Percentiles rank a stretch among this genome's conserved stretches.
Evolutionary conservation across 2,329 filamentous ascomycete genomes (phyloP).

Genomic region (Colletotrichum godetiae): DNA sequence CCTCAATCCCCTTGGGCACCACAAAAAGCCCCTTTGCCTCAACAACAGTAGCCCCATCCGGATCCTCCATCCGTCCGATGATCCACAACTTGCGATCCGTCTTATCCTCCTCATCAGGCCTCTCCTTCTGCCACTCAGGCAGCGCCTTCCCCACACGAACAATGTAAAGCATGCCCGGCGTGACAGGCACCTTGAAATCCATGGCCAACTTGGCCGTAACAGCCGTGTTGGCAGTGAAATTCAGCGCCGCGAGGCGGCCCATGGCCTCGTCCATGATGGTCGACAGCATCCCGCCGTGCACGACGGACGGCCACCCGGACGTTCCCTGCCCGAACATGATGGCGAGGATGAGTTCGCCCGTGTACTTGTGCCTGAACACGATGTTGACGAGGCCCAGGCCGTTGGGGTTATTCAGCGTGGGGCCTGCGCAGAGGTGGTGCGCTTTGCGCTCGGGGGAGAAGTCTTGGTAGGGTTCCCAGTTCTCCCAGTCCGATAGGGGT

Average conservation of each 20-base stretch:
- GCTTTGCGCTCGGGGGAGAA: conserved; percentile 19
- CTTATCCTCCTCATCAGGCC: conserved; percentile 27
- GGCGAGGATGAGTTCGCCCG: conserved; percentile 43
- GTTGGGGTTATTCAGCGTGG: conserved; percentile 42
- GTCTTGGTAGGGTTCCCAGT: conserved; percentile 26
- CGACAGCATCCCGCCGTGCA: conserved; percentile 51
- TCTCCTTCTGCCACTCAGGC: conserved; percentile 16
- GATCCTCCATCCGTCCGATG: conserved; percentile 25
- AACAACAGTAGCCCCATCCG: neutral
- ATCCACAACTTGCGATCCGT: conserved; percentile 33
- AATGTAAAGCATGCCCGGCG: conserved; percentile 19
- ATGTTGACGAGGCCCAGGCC: conserved; percentile 47
- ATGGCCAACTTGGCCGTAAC: conserved; percentile 30
- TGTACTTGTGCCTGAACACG: conserved; percentile 45
- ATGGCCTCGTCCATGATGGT: conserved; percentile 52
- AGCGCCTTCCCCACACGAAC: conserved; percentile 21
- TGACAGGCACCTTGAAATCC: conserved; percentile 26
- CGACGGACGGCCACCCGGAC: conserved; percentile 44
- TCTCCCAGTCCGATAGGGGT: conserved; percentile 8
- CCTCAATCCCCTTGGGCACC: conserved; percentile 29
- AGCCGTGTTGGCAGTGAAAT: conserved; percentile 25
- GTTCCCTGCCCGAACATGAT: conserved; percentile 47
- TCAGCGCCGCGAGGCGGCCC: conserved; percentile 38
- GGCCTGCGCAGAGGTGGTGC: conserved; percentile 47
- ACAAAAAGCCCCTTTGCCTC: conserved; percentile 35